Base-by-base conservation (phyloP, 1,139 yeast genomes). In the Diutina scorzettiae region DNA sequence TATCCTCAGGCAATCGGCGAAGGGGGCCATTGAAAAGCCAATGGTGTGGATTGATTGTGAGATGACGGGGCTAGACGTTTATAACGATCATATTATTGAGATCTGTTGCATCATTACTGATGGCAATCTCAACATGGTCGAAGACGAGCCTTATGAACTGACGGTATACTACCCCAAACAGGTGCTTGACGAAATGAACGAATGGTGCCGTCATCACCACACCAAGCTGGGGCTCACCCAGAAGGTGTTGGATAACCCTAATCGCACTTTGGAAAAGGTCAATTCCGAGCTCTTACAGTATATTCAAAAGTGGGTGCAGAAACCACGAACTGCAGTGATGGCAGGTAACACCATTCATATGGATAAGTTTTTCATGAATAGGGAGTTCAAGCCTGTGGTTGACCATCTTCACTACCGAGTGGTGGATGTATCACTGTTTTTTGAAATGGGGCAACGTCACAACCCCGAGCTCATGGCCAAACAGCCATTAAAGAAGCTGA, bases 281-380 rank as follows among this genome's bases (percentile, higher is more conserved):
- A 81, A 86, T 49, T 44, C 50, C 0, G 89, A 81, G 48, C 60
- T 93, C 42, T 57, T 80, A 43, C 65, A 56, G 4, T 91, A 85
- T 55, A 63, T 93, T 41, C 59, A 69, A 48, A 64, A 64, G 47
- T 73, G 70, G 51, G 67, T 84, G 11, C 73, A 76, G 1, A 68
- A 64, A n/a, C 61, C 65, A 16, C 66, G 73, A 6, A 55, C 58
- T 4, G 96, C 84, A 1, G 60, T 91, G 0, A 62, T 93, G 46
- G 95, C 95, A 0, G 99, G 99, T 1, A 91, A 89, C 53, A 74
- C 95, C 0, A 78, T 93, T 21, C 96, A 93, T 58, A 82, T 86
- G 79, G 99, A 93, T 58, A 74, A 87, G 46, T 69, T 82, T 45
- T 93, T 91, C 60, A 73, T 93, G 82, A 64, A 78, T 56, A 70